These are phyloP conservation scores for Paramecium sonneborni DNA, from an alignment of 73 alveolate species.

Conservation along the genomic window DNA sequence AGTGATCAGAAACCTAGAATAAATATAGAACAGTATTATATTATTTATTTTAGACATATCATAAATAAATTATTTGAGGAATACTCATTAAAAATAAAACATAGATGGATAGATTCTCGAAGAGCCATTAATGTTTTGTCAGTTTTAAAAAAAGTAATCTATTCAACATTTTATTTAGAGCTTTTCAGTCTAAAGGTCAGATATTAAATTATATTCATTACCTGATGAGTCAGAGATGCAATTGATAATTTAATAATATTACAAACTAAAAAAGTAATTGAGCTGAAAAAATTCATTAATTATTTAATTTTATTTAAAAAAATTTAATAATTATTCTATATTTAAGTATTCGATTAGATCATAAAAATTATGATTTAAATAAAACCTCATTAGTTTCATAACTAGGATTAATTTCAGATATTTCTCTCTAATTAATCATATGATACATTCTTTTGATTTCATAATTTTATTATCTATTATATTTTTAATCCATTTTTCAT, in stretches of 20 bases:
- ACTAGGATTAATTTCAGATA: no score
- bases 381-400: no score
- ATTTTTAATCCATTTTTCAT: no score
- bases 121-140: neutral
- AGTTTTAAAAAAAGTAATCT: neutral
- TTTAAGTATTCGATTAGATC: no score
- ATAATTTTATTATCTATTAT: no score
- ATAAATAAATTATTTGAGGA: neutral
- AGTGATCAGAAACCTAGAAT: neutral
- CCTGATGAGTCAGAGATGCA: neutral
- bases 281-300: neutral
- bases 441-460: no score
- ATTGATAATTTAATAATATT: neutral
- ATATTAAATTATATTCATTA: neutral
- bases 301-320: no score
- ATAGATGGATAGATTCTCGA: constrained; percentile 9
- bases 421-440: no score
- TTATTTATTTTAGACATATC: neutral
- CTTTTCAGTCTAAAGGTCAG: neutral
- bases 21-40: neutral
- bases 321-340: no score
- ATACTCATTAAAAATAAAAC: neutral
- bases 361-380: no score
- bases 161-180: neutral
- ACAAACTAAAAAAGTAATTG: neutral